Base-by-base conservation (phyloP, 345 rosid genomes). In the Dovyalis caffra region DNA sequence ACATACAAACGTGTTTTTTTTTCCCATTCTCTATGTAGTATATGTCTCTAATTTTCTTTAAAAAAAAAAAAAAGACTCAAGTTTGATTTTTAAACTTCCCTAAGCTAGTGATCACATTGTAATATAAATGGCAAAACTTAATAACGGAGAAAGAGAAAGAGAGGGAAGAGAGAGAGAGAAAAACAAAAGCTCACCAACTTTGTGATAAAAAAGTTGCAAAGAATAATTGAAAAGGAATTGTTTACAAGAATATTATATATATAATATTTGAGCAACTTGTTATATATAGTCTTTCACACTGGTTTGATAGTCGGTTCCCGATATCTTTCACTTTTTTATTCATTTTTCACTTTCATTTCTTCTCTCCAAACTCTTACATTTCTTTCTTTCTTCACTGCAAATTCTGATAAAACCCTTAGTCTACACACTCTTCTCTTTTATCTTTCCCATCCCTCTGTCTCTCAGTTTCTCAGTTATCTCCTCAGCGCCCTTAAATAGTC, bases 371-470 rank as follows among this genome's bases (percentile, higher is more conserved):
- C 43, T 51, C 81, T 29, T 25, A 69, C 64, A 43, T 66, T 47
- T 64, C 69, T 61, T 77, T 58, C 10, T 62, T 56, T 23, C 72
- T 77, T 73, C 81, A 31, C 87, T 78, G 87, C 81, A 82, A 77
- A 57, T 73, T 86, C 85, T 86, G 85, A 83, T 82, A 80, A 37
- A 86, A 80, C 80, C 71, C 85, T 6, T 40, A 78, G 64, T 79
- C 83, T 65, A 57, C 81, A 37, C 70, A 31, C 80, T 43, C 80
- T 71, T 73, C 82, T 72, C 76, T 63, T 78, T 70, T 72, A 74
- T 77, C 85, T 80, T 75, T 76, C 70, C 83, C 86, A 80, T 84
- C 79, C 86, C 83, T 81, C 79, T 84, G 87, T 71, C 61, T 61
- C 14, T 32, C 80, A 20, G 69, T 53, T 40, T 69, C 64, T 69